These are phyloP conservation scores for Parachlorella kessleri DNA, from an alignment of 139 green algal species.

Conservation along the genomic window DNA sequence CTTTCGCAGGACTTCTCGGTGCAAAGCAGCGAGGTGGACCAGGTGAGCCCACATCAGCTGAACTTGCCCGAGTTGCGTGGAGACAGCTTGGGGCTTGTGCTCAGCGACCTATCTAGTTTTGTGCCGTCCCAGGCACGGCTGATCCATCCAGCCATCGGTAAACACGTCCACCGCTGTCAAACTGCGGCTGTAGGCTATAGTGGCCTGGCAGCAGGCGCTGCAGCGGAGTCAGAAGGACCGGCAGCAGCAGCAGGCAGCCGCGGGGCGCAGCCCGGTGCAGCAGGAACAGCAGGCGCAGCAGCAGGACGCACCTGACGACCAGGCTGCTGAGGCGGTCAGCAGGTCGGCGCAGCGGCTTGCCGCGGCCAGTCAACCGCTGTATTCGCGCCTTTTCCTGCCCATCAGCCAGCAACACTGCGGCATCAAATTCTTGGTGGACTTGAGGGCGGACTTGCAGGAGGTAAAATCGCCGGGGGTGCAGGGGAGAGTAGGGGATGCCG, in stretches of 20 bases:
- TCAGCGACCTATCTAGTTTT: no score
- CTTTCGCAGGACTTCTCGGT: slow-evolving; percentile 43
- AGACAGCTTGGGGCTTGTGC: no score
- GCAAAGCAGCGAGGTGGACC: slow-evolving; percentile 27
- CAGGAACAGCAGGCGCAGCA: neutral
- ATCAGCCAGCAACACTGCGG: slow-evolving; percentile 63
- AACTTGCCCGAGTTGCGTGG: no score
- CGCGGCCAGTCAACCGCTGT: slow-evolving; percentile 56
- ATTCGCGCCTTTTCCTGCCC: slow-evolving; percentile 61
- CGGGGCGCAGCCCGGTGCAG: neutral
- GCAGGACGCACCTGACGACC: neutral
- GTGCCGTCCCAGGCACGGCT: no score
- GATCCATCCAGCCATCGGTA: no score
- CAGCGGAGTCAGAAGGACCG: neutral
- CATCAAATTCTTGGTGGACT: slow-evolving; percentile 72
- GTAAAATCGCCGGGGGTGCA: slow-evolving; percentile 25
- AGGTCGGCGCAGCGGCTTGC: slow-evolving; percentile 38
- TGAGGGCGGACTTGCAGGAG: slow-evolving; percentile 65
- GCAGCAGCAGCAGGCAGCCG: neutral
- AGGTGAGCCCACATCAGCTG: no score
- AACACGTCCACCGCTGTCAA: no score
- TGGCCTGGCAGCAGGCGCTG: slow-evolving; percentile 19
- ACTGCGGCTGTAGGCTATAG: slow-evolving; percentile 17
- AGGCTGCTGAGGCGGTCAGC: neutral
- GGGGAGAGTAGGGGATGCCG: neutral